Percentiles rank a stretch among this genome's conserved stretches.
Conservation (phyloP, 169 alveolate species). For the Eimeria maxima region DNA sequence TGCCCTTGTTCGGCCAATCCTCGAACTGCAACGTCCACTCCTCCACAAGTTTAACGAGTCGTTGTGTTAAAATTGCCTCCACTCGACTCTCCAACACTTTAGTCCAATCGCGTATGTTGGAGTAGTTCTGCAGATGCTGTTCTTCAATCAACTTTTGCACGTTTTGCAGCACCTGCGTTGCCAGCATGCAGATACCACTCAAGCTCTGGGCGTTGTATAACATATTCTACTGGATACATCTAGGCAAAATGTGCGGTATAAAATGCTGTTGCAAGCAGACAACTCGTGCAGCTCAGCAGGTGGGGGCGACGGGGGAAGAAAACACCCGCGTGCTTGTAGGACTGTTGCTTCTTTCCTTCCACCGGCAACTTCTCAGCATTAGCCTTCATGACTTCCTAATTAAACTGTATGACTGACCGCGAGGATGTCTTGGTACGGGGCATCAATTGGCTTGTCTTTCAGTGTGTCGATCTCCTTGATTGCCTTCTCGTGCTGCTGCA, state of each 20-base stretch:
- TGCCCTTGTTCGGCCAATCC: constrained; percentile 85
- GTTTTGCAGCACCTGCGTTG: constrained; percentile 70
- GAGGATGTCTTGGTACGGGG: constrained; percentile 46
- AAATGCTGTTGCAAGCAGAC: background rate
- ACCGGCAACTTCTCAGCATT: background rate
- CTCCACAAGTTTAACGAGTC: constrained; percentile 73
- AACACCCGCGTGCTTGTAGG: background rate
- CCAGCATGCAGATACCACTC: background rate
- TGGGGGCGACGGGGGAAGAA: background rate
- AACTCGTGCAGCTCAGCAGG: background rate
- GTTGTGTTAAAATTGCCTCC: constrained; percentile 61
- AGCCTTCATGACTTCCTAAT: background rate
- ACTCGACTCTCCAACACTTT: constrained; percentile 77
- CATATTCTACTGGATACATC: background rate
- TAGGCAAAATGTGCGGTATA: background rate
- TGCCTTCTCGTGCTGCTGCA: constrained; percentile 49
- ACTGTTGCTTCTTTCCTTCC: background rate
- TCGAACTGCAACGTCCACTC: constrained; percentile 85
- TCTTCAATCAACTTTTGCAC: constrained; percentile 86
- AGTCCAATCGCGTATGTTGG: constrained; percentile 84
- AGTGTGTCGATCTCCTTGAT: constrained; percentile 73
- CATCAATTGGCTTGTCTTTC: constrained; percentile 61
- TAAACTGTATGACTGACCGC: constrained; percentile 38
- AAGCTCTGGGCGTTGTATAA: background rate
- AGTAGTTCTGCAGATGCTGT: constrained; percentile 83